Evolutionary conservation across 805 yeast species (phyloP).

Genomic region (Blastobotrys peoriensis): DNA sequence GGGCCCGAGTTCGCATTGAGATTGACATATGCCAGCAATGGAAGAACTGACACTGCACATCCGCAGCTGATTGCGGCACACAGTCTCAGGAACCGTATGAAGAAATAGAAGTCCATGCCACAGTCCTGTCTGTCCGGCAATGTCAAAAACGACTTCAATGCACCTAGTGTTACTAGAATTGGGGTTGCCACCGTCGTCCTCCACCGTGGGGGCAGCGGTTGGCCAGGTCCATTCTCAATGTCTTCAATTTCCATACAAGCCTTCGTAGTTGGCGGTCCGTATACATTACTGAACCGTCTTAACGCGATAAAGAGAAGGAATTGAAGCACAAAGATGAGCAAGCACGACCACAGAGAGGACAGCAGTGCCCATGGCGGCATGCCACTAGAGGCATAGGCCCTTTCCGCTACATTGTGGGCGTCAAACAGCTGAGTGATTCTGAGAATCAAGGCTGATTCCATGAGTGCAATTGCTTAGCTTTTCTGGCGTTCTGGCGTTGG

Average conservation of each 20-base stretch:
- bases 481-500: too few relatives aligned
- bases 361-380: slow-evolving; percentile 35
- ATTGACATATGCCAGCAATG: slow-evolving; percentile 63
- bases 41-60: slow-evolving; percentile 48
- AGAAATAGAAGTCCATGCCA: slow-evolving; percentile 74
- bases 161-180: neutral
- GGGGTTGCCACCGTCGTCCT: neutral
- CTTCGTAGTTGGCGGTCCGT: slow-evolving; percentile 43
- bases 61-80: slow-evolving; percentile 46
- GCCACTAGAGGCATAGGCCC: neutral
- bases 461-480: too few relatives aligned
- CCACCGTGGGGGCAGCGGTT: too few relatives aligned
- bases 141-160: neutral
- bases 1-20: slow-evolving; percentile 34
- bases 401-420: neutral
- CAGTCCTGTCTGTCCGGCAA: slow-evolving; percentile 27
- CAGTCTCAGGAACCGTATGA: slow-evolving; percentile 53
- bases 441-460: neutral
- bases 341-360: slow-evolving; percentile 50
- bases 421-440: neutral
- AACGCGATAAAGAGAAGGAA: slow-evolving; percentile 32
- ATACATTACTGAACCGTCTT: slow-evolving; percentile 34
- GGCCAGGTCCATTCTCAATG: slow-evolving; percentile 33
- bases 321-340: slow-evolving; percentile 50
- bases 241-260: slow-evolving; percentile 17